These are phyloP conservation scores for Coniophora puteana DNA, from an alignment of 1,284 basidiomycete species.

Conservation along the genomic window DNA sequence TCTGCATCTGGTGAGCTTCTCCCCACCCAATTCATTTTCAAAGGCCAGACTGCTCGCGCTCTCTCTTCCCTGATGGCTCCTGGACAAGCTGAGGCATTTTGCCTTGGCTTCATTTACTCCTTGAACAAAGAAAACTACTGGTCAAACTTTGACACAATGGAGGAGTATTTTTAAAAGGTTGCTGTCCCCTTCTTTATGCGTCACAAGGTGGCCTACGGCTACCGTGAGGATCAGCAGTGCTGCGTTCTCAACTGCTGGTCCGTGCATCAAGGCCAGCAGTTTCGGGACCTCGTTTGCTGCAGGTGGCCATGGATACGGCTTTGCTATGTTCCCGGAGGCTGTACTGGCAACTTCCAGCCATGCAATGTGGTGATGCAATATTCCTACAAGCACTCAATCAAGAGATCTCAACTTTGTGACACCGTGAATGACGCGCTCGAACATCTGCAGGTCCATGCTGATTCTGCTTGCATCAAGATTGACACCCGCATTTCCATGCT, in stretches of 20 bases:
- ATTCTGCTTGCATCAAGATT: too few species aligned
- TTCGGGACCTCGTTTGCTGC: too few species aligned
- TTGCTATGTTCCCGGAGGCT: conserved; percentile 19
- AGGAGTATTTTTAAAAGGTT: conserved; percentile 26
- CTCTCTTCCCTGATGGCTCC: conserved; percentile 15
- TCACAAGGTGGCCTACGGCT: conserved; percentile 14
- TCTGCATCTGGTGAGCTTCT: conserved; percentile 23
- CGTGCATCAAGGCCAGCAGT: conserved; percentile 32
- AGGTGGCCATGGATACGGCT: conserved; percentile 19
- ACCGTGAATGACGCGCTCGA: too few species aligned
- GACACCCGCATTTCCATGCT: too few species aligned
- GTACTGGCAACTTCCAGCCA: conserved; percentile 20
- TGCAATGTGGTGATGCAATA: conserved; percentile 24
- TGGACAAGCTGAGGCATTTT: conserved; percentile 20
- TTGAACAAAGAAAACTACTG: conserved; percentile 35
- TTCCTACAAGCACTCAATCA: conserved; percentile 19
- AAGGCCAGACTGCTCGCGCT: conserved; percentile 20
- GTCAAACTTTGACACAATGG: conserved; percentile 35
- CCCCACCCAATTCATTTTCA: conserved; percentile 29
- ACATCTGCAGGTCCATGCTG: too few species aligned
- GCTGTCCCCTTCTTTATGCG: conserved; percentile 29
- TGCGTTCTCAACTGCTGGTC: conserved; percentile 38
- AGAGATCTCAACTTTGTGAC: conserved; percentile 9
- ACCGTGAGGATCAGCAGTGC: conserved; percentile 23
- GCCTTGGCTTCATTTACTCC: conserved; percentile 24